A percentile compares a stretch with the other conserved stretches of the same genome.
Conservation (phyloP, 176 grass and related monocot species). For the Elymus sibiricus region DNA sequence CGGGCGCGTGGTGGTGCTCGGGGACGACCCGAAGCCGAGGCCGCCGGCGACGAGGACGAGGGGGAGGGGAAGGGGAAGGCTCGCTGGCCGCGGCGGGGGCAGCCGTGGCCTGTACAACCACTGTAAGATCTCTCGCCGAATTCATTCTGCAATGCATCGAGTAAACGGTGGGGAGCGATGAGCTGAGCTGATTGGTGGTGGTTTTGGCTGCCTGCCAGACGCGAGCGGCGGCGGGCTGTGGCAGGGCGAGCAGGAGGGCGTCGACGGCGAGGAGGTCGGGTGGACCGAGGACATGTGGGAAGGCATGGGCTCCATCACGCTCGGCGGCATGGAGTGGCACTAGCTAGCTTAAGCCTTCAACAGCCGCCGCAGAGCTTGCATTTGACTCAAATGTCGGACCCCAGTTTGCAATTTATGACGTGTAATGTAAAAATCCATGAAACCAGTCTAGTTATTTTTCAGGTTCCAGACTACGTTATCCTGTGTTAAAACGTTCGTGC, state of each 20-base stretch:
- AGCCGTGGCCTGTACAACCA: conserved; percentile 68
- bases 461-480: not conserved
- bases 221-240: conserved; percentile 71
- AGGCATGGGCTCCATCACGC: conserved; percentile 68
- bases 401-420: not conserved
- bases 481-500: not conserved
- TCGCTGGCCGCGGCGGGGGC: not conserved
- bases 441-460: not conserved
- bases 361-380: not conserved
- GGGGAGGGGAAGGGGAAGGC: conserved; percentile 15
- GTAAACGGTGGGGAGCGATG: not conserved
- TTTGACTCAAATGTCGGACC: not conserved
- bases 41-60: not conserved
- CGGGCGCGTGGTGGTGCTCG: conserved; percentile 60
- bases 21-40: conserved; percentile 63
- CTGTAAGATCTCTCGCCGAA: conserved; percentile 49
- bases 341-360: conserved; percentile 6
- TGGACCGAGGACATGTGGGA: conserved; percentile 84
- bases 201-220: conserved; percentile 51
- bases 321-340: conserved; percentile 84
- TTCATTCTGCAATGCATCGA: not conserved
- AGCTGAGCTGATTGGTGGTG: not conserved
- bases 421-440: not conserved
- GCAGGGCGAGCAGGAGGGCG: conserved; percentile 71
- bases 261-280: conserved; percentile 84